phyloP scores from a whole-genome alignment of 2,329 filamentous ascomycete species.

The Microdochium nivale region DNA sequence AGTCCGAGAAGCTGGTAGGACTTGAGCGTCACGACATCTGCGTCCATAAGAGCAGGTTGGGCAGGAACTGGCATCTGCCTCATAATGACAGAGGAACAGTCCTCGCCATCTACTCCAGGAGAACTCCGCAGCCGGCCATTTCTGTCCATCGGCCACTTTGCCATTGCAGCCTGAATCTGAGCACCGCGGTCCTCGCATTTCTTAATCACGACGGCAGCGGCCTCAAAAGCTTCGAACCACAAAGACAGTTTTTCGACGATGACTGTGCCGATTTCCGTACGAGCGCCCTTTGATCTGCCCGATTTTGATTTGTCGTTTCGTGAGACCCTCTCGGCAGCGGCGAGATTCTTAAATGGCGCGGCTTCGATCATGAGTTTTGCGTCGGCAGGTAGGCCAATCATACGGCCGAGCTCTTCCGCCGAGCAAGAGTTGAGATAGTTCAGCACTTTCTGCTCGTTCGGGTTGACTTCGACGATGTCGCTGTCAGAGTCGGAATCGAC shows the following conservation, averaged over 20 bases:
- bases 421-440: constrained; percentile 78
- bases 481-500: constrained; percentile 2
- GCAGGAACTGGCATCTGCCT: constrained; percentile 35
- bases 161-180: constrained; percentile 15
- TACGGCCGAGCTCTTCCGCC: constrained; percentile 67
- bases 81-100: constrained; percentile 14
- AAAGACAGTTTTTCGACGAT: constrained; percentile 32
- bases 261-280: constrained; percentile 17
- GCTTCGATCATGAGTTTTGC: constrained; percentile 58
- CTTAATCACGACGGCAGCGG: constrained; percentile 28
- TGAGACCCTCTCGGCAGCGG: constrained; percentile 58
- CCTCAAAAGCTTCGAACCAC: constrained; percentile 34
- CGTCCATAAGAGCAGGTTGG: constrained; percentile 70
- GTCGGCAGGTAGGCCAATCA: constrained; percentile 65
- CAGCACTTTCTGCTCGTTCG: constrained; percentile 40
- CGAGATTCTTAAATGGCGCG: constrained; percentile 30
- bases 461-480: constrained; percentile 2
- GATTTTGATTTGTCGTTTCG: constrained; percentile 14
- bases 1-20: constrained; percentile 90
- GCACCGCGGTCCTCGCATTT: constrained; percentile 39
- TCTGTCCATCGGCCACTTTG: constrained; percentile 18
- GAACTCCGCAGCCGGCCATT: constrained; percentile 11
- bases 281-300: constrained; percentile 25
- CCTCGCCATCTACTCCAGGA: not conserved
- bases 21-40: constrained; percentile 66